These are phyloP conservation scores for Nakaseomyces glabratus DNA, from an alignment of 1,139 yeast species.

Conservation along the genomic window DNA sequence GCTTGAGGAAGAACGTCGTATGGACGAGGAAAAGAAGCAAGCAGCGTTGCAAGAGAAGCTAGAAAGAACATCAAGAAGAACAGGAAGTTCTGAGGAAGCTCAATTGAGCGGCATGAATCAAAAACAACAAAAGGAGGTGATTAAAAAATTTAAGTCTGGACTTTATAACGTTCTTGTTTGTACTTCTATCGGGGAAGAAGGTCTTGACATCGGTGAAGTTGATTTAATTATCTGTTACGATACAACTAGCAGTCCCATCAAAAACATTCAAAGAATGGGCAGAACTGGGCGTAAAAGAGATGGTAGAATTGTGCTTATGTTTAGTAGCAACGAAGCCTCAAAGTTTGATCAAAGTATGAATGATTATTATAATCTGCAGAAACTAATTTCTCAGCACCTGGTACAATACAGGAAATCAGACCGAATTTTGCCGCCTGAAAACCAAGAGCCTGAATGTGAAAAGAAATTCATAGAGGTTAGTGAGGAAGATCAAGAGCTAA, in stretches of 20 bases:
- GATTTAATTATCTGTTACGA: constrained; percentile 89
- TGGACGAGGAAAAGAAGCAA: constrained; percentile 23
- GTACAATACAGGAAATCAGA: constrained; percentile 42
- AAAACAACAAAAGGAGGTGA: constrained; percentile 61
- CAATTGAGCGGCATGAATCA: constrained; percentile 53
- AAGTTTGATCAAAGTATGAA: constrained; percentile 82
- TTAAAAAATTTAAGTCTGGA: constrained; percentile 64
- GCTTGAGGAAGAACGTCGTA: constrained; percentile 26
- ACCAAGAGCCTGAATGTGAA: constrained; percentile 44
- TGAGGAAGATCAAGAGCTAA: constrained; percentile 52
- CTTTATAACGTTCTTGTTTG: constrained; percentile 75
- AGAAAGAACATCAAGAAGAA: constrained; percentile 32
- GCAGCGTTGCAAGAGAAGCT: constrained; percentile 29
- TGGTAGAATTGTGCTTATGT: constrained; percentile 71
- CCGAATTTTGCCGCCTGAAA: constrained; percentile 55
- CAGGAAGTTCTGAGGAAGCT: constrained; percentile 38
- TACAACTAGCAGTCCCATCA: constrained; percentile 87
- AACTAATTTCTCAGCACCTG: constrained; percentile 35
- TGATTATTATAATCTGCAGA: constrained; percentile 74
- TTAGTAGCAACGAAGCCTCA: constrained; percentile 66
- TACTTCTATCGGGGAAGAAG: constrained; percentile 97
- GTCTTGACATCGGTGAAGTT: constrained; percentile 95
- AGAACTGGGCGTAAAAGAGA: constrained; percentile 94
- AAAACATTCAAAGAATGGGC: constrained; percentile 93
- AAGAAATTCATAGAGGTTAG: constrained; percentile 56